phyloP scores from a whole-genome alignment of 345 rosid genomes.

The Limnanthes douglasii region DNA sequence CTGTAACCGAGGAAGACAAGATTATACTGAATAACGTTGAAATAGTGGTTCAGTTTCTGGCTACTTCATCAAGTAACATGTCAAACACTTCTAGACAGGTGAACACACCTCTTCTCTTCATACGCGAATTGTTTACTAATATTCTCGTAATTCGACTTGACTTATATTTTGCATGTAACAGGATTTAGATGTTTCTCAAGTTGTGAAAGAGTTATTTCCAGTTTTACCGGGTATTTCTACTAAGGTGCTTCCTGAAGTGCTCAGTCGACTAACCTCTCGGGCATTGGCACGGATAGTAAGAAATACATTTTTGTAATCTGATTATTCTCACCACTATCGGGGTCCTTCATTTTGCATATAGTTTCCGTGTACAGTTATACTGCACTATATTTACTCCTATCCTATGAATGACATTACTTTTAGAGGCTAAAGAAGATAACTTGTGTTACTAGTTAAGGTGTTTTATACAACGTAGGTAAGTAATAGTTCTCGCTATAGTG shows the following conservation, averaged over 20 bases:
- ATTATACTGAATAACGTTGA: slow-evolving; percentile 59
- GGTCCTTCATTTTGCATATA: no score
- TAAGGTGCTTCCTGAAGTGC: slow-evolving; percentile 56
- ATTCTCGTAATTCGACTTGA: neutral
- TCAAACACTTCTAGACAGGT: slow-evolving; percentile 53
- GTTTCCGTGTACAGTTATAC: no score
- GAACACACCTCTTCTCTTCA: slow-evolving; percentile 4
- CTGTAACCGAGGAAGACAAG: slow-evolving; percentile 74
- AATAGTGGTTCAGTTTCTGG: slow-evolving; percentile 61
- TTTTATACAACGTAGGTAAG: no score
- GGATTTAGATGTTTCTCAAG: slow-evolving; percentile 36
- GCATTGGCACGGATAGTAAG: slow-evolving; percentile 61
- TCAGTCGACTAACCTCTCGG: slow-evolving; percentile 63
- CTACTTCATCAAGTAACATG: slow-evolving; percentile 55
- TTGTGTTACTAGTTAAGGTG: no score
- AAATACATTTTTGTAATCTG: slow-evolving; percentile 53
- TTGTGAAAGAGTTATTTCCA: slow-evolving; percentile 56
- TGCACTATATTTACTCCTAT: no score
- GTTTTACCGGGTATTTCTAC: slow-evolving; percentile 73
- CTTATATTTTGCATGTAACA: slow-evolving; percentile 9
- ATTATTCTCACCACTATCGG: no score
- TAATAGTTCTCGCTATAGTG: no score
- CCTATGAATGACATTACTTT: no score
- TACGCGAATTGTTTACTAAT: neutral
- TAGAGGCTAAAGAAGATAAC: no score